These are phyloP conservation scores for Gaertneriomyces sp. DNA, from an alignment of 192 early-diverging fungal species.

Conservation along the genomic window DNA sequence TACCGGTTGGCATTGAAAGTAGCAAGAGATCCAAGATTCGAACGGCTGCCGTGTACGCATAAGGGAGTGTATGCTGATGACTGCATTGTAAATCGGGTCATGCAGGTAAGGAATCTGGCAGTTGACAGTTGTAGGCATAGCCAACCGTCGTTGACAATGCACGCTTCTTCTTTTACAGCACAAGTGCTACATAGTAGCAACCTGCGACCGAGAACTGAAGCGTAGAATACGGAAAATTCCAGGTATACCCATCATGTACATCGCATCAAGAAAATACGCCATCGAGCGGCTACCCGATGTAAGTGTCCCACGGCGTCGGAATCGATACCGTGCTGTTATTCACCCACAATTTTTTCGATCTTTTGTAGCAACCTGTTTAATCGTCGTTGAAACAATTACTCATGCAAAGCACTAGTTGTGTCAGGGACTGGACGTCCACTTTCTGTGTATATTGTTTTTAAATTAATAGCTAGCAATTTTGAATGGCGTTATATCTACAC, in stretches of 20 bases:
- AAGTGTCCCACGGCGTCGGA: neutral
- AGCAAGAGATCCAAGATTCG: constrained; percentile 96
- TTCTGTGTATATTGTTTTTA: no score
- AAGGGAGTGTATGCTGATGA: constrained; percentile 99
- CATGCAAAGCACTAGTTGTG: no score
- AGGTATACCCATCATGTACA: constrained; percentile 97
- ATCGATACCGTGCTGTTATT: no score
- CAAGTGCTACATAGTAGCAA: constrained; percentile 97
- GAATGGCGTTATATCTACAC: no score
- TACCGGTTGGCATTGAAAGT: constrained; percentile 90
- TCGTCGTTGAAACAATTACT: no score
- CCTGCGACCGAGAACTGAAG: constrained; percentile 96
- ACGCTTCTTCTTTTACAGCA: constrained; percentile 55
- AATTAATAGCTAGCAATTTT: no score
- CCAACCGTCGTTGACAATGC: neutral
- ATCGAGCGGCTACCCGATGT: constrained; percentile 92
- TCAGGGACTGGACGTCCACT: no score
- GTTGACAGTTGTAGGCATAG: neutral
- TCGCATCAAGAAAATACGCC: constrained; percentile 80
- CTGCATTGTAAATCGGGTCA: constrained; percentile 89
- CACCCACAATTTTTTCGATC: no score
- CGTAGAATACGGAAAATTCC: constrained; percentile 91
- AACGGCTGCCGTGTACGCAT: constrained; percentile 91
- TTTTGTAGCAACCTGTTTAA: no score
- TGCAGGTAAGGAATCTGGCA: constrained; percentile 30